Base-by-base conservation (phyloP, 2,329 filamentous ascomycete genomes). In the Pseudogymnoascus destructans region DNA sequence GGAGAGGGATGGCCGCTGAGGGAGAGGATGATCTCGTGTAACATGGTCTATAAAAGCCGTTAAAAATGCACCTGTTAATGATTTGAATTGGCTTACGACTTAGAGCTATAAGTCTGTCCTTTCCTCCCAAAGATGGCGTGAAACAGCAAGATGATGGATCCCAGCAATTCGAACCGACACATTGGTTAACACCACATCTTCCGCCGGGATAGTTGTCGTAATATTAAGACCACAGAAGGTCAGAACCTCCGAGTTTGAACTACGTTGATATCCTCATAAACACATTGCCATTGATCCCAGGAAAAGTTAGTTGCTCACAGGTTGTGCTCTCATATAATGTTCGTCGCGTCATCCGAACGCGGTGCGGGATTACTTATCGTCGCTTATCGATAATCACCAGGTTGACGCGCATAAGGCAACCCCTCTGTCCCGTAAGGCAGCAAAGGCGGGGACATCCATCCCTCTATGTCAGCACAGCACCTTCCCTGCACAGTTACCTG, bases 11-110 rank as follows among this genome's bases (percentile, higher is more conserved):
- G 89, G 65, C 93, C 92, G 67, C 91, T 95, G 73, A 97, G 84
- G 71, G 91, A 92, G 73, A 98, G 85, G 73, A 97, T 84, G 75
- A 98, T 89, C 78, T 98, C 93, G 81, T 97, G 93, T 72, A 98
- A 87, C 93, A 98, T 98, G 60, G 36, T 21, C 55, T 59, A 36
- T 64, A 32, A 23, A 17, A 58, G 19, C 9, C 5, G 35, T 52
- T 58, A 57, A 35, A 42, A 57, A 32, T 49, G 46, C 21, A 35
- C 25, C 25, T 49, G 10, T 57, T 35, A 64, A 23, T 55, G 30
- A 6, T 54, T 21, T 21, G 49, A 23, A 19, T 59, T n/a, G 60
- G 55, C 57, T 58, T 17, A 57, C 17, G 21, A 52, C 25, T 52
- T 52, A 30, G 46, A 52, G 46, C 32, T 52, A 52, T 52, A 30